Percentiles rank a stretch among this genome's conserved stretches.
These are phyloP conservation scores for Malus sieversii DNA, from an alignment of 306 rosid genomes.

Conservation along the genomic window DNA sequence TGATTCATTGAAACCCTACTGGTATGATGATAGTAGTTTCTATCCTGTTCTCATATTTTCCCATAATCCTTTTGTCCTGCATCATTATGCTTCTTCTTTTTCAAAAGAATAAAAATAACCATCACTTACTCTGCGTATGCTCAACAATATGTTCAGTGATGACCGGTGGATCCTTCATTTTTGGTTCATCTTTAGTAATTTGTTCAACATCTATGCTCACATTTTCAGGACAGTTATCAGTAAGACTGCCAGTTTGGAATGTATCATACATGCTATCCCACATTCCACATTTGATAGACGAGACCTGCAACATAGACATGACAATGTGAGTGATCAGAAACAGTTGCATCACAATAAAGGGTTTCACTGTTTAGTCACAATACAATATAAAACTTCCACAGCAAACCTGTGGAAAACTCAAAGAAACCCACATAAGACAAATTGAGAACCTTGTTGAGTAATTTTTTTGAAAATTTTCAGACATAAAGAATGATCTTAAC, in stretches of 20 bases:
- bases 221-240: slow-evolving; percentile 30
- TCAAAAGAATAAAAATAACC: neutral
- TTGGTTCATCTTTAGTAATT: slow-evolving; percentile 25
- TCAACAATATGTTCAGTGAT: slow-evolving; percentile 15
- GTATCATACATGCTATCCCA: slow-evolving; percentile 82
- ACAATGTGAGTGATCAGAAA: slow-evolving; percentile 1
- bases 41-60: too few species aligned
- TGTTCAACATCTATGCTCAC: slow-evolving; percentile 62
- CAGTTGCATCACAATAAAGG: neutral
- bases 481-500: neutral
- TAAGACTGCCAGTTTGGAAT: slow-evolving; percentile 42
- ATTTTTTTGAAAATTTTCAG: neutral
- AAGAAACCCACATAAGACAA: neutral
- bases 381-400: neutral
- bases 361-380: neutral
- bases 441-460: neutral
- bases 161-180: slow-evolving; percentile 18
- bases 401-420: neutral
- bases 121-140: slow-evolving; percentile 40
- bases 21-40: too few species aligned
- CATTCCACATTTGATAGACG: slow-evolving; percentile 66
- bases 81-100: too few species aligned
- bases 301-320: slow-evolving; percentile 41
- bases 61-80: too few species aligned
- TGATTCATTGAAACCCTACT: too few species aligned